Conservation (phyloP, 345 rosid genomes). For the Physaria fendleri region DNA sequence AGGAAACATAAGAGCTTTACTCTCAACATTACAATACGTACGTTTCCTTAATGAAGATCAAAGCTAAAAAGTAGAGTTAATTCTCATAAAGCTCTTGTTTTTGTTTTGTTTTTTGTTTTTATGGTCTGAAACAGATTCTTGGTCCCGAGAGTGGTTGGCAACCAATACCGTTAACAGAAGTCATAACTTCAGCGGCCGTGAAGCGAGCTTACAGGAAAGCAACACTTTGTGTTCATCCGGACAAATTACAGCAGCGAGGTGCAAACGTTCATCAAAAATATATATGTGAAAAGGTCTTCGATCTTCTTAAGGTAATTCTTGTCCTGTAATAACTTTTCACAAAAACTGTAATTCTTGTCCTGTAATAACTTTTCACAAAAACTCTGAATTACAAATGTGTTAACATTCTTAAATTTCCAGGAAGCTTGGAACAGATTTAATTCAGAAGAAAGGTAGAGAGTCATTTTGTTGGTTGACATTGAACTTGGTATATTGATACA, state of each 20-base stretch:
- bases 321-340: no score
- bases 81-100: constrained; percentile 1
- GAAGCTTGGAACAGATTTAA: constrained; percentile 97
- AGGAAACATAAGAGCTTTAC: no score
- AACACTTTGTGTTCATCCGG: constrained; percentile 95
- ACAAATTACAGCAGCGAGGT: constrained; percentile 91
- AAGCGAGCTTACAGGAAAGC: constrained; percentile 98
- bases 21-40: constrained; percentile 98
- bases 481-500: not conserved
- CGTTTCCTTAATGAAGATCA: not conserved
- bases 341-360: no score
- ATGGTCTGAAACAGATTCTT: constrained; percentile 56
- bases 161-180: constrained; percentile 90
- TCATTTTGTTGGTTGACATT: constrained; percentile 3
- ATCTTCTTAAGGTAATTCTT: constrained; percentile 82
- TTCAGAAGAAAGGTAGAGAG: constrained; percentile 80
- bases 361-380: not conserved
- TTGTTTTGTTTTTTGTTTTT: not conserved
- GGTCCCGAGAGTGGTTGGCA: constrained; percentile 93
- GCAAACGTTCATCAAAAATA: constrained; percentile 93
- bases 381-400: constrained; percentile 7
- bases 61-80: not conserved
- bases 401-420: constrained; percentile 34
- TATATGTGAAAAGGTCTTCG: constrained; percentile 88
- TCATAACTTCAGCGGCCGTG: constrained; percentile 87